Evolutionary conservation across 2,329 filamentous ascomycete species (phyloP).

Genomic region (Aciculosporium take): DNA sequence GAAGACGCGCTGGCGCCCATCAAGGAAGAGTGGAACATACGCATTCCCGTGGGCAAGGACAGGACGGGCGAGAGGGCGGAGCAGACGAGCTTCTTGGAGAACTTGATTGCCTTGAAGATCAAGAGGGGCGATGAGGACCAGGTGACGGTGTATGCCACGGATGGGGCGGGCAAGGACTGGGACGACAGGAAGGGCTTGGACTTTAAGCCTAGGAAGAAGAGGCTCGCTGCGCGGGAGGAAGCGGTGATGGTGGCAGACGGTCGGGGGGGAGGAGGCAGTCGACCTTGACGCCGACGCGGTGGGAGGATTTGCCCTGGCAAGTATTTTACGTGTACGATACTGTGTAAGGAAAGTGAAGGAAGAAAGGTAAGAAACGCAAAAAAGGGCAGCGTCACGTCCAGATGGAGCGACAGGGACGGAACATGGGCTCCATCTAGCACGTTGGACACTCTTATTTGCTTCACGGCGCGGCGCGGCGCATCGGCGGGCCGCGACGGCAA

Average conservation of each 20-base stretch:
- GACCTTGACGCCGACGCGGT: slow-evolving; percentile 20
- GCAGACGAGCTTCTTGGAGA: slow-evolving; percentile 47
- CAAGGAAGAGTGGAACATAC: slow-evolving; percentile 28
- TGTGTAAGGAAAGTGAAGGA: too few species aligned
- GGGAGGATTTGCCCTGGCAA: slow-evolving; percentile 16
- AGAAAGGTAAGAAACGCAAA: too few species aligned
- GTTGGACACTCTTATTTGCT: too few species aligned
- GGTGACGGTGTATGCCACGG: slow-evolving; percentile 44
- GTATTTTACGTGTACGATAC: too few species aligned
- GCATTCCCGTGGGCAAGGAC: slow-evolving; percentile 30
- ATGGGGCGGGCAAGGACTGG: slow-evolving; percentile 27
- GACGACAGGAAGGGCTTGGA: slow-evolving; percentile 28
- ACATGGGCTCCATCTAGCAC: too few species aligned
- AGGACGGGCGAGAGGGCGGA: slow-evolving; percentile 33
- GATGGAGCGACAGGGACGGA: too few species aligned
- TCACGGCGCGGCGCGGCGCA: too few species aligned
- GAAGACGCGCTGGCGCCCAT: slow-evolving; percentile 24
- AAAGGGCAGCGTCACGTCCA: too few species aligned
- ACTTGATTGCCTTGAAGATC: slow-evolving; percentile 50
- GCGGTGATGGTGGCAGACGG: neutral
- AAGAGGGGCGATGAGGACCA: slow-evolving; percentile 49
- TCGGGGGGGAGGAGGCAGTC: slow-evolving; percentile 16
- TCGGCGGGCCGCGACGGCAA: neutral
- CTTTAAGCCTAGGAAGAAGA: slow-evolving; percentile 20
- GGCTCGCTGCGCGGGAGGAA: neutral